These are phyloP conservation scores for Chamaecrista fasciculata DNA, from an alignment of 306 rosid species.

Conservation along the genomic window DNA sequence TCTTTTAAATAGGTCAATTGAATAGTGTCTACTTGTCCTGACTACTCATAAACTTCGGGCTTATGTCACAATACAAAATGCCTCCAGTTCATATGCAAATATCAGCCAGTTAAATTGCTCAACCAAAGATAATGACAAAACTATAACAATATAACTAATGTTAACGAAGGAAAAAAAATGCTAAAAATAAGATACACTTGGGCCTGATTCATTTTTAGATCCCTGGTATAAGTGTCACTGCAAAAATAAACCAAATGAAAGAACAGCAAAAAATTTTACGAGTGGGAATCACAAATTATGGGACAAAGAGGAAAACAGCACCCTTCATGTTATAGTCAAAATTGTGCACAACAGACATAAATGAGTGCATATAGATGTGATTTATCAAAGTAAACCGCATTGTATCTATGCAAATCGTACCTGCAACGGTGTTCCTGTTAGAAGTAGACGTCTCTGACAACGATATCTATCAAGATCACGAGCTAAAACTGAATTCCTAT, in stretches of 20 bases:
- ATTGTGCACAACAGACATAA: neutral
- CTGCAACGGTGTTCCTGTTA: slow-evolving; percentile 99
- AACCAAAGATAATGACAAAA: too few species aligned
- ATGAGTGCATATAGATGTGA: neutral
- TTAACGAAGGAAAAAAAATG: too few species aligned
- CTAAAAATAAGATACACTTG: too few species aligned
- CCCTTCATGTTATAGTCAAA: slow-evolving; percentile 9
- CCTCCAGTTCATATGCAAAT: slow-evolving; percentile 4
- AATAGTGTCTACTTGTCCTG: neutral
- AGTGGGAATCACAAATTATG: slow-evolving; percentile 16
- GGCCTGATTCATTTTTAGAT: neutral
- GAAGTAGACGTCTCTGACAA: slow-evolving; percentile 91
- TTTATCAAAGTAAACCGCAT: slow-evolving; percentile 7
- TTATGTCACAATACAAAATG: neutral
- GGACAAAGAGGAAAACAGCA: slow-evolving; percentile 20
- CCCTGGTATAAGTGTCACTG: neutral
- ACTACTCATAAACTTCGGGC: neutral
- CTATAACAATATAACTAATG: too few species aligned
- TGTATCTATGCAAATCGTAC: slow-evolving; percentile 36
- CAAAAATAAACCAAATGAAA: neutral
- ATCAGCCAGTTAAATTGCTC: slow-evolving; percentile 14
- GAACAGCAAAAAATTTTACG: slow-evolving; percentile 6
- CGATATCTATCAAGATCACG: slow-evolving; percentile 98
- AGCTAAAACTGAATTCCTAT: slow-evolving; percentile 76
- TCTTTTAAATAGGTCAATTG: neutral